phyloP scores from a whole-genome alignment of 768 basidiomycete species.

The Boletellus emodensis region DNA sequence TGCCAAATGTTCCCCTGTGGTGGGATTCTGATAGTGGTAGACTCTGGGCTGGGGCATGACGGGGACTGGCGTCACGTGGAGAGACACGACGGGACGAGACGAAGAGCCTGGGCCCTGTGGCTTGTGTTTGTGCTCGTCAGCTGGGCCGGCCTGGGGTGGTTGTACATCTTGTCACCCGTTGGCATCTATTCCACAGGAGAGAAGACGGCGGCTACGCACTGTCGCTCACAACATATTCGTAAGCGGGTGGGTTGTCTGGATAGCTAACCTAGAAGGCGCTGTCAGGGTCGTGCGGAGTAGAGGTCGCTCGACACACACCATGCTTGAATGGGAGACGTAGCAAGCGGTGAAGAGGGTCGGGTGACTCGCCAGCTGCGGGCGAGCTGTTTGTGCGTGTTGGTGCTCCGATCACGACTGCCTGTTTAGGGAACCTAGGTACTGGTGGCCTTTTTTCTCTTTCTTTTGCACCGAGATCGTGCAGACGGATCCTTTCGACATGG shows the following conservation, averaged over 20 bases:
- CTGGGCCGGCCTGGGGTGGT: neutral
- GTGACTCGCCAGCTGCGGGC: constrained; percentile 19
- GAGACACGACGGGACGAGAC: constrained; percentile 12
- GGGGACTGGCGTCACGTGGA: constrained; percentile 30
- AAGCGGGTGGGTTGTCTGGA: constrained; percentile 46
- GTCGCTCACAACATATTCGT: constrained; percentile 35
- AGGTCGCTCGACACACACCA: constrained; percentile 16
- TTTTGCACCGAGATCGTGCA: neutral
- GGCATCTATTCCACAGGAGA: neutral
- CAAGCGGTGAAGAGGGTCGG: neutral
- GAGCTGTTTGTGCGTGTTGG: constrained; percentile 14
- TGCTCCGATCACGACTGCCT: constrained; percentile 10
- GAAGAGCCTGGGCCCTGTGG: neutral
- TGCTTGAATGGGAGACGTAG: constrained; percentile 13
- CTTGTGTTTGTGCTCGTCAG: constrained; percentile 15
- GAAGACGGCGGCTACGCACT: constrained; percentile 22
- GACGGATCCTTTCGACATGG: constrained; percentile 19
- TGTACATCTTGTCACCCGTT: constrained; percentile 9
- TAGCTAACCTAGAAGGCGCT: constrained; percentile 12
- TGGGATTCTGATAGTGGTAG: constrained; percentile 66
- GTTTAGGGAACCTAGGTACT: constrained; percentile 2
- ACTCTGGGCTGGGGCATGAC: constrained; percentile 45
- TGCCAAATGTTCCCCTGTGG: constrained; percentile 51
- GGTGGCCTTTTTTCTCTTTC: constrained; percentile 3
- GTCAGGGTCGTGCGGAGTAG: neutral